Evolutionary conservation across 225 moss, liverwort and hornwort species (phyloP), one percentile per base, ranked within the genome.

Genomic region (Asterella californica): DNA sequence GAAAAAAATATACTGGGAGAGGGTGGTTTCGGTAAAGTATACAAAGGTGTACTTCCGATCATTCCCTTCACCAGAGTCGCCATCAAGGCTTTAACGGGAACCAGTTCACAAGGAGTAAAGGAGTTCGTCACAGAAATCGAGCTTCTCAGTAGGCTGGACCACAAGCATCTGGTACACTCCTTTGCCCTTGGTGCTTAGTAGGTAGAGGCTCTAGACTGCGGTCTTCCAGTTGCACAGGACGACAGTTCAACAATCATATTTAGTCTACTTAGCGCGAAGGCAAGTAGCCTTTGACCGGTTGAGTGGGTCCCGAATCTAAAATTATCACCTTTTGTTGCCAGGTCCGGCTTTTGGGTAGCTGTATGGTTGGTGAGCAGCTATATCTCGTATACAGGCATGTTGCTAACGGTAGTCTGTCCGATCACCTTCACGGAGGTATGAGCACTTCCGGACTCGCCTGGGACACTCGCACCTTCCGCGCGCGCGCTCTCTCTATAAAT

Each of bases 101-200:
- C 82, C 60, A 86, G 86, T 76, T 75, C 65, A 2, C 88, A 89
- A 83, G 88, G 88, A 5, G 84, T 84, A 45, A 89, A 84, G 67
- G 88, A 89, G 82, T 89, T 89, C 66, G 77, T 89, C 27, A 89
- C 88, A 22, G 88, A 89, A 67, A 83, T 89, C 42, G 88, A 89
- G 72, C 84, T 89, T 66, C 84, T 89, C 22, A 89, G 88, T 82
- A 84, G 83, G 57, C 84, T 89, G 10, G 88, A 89, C 52, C 86
- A 86, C 75, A 86, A 89, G 69, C 82, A 89, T 81, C 82, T 89
- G 88, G 88, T 89, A 86, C 22, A 61, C 19, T 47, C 29, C 17
- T 0, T 7, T 34, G 21, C 18, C 25, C 38, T 38, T 25, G 70
- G n/a, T 45, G n/a, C n/a, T 4, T 15, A 21, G 57, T 57, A 17